phyloP scores from a whole-genome alignment of 768 basidiomycete genomes.

The Leccinum fibrillosum region DNA sequence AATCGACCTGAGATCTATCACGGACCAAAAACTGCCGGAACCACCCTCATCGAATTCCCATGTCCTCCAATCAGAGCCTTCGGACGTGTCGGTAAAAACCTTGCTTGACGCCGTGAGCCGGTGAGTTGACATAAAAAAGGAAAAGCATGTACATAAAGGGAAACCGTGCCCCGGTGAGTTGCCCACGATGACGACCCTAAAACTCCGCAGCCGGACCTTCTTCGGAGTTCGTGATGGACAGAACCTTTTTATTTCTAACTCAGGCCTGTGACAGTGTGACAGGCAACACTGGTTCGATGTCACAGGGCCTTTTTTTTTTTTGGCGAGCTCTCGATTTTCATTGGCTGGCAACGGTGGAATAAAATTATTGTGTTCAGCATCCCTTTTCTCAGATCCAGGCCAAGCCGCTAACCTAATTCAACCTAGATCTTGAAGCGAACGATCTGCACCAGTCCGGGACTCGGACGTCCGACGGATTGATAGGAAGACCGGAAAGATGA shows the following conservation, averaged over 20 bases:
- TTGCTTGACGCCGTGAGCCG: too few species aligned
- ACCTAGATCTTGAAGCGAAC: background rate
- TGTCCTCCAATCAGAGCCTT: background rate
- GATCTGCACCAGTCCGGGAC: background rate
- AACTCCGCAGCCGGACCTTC: background rate
- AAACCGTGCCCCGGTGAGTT: too few species aligned
- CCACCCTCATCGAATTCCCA: background rate
- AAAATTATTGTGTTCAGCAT: background rate
- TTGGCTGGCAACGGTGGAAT: background rate
- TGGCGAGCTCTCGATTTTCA: background rate
- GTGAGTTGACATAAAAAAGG: too few species aligned
- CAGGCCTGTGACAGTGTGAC: background rate
- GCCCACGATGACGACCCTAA: too few species aligned
- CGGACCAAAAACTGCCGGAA: background rate
- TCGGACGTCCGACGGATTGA: background rate
- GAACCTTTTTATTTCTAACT: background rate
- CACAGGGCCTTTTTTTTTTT: background rate
- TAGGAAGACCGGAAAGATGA: background rate
- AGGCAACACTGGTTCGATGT: background rate
- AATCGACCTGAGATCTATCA: background rate
- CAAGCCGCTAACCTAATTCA: background rate
- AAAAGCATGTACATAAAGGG: too few species aligned
- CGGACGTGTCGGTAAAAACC: too few species aligned
- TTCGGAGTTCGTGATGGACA: background rate
- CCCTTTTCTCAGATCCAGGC: background rate